These are phyloP conservation scores for Copromyces sp. DNA, from an alignment of 495 filamentous ascomycete species.

Conservation along the genomic window DNA sequence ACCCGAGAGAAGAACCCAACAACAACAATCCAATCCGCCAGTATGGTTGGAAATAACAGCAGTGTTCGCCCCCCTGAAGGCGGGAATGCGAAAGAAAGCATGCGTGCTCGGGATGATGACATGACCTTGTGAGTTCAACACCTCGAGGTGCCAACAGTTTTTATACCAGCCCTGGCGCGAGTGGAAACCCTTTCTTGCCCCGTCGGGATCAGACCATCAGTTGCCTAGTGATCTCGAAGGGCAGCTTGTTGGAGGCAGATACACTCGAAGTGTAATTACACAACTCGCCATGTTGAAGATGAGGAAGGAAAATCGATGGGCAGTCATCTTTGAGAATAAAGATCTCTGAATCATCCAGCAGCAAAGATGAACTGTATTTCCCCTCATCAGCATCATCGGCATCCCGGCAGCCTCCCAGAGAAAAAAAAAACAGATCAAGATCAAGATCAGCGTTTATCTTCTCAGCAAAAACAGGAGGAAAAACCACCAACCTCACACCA, in stretches of 20 bases:
- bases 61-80: not conserved
- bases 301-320: not conserved
- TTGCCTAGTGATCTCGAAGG: not conserved
- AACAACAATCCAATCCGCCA: not conserved
- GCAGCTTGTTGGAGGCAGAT: not conserved
- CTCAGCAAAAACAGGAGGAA: not conserved
- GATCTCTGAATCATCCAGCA: not conserved
- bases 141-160: not conserved
- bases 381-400: not conserved
- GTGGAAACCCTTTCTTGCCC: not conserved
- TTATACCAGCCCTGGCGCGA: not conserved
- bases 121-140: not conserved
- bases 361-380: not conserved
- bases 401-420: not conserved
- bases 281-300: not conserved
- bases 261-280: not conserved
- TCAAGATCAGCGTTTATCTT: not conserved
- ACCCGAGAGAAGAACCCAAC: not conserved
- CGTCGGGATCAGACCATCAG: not conserved
- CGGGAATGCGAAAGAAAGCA: not conserved
- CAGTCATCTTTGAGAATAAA: not conserved
- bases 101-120: not conserved
- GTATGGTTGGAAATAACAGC: not conserved
- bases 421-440: not conserved
- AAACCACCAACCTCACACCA: not conserved